phyloP scores from a whole-genome alignment of 257 asterid genomes.

The Solanum gandarillasii region DNA sequence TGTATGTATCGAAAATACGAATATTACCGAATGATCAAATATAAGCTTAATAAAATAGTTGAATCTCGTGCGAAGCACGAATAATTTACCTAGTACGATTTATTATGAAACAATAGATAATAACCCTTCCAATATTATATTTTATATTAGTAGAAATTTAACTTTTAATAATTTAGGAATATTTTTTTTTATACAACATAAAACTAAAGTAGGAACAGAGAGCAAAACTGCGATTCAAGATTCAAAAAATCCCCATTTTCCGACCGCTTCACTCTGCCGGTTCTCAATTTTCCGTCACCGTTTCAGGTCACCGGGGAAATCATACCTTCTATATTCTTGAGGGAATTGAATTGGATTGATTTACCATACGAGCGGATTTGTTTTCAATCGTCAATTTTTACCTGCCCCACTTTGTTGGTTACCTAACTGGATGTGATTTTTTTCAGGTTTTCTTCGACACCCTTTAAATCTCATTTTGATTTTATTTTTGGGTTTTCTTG shows the following conservation, averaged over 20 bases:
- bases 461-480: neutral
- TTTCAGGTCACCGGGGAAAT: neutral
- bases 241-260: neutral
- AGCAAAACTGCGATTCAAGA: neutral
- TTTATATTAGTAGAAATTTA: too few species aligned
- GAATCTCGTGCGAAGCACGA: too few species aligned
- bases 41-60: too few species aligned
- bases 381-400: too few species aligned
- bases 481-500: neutral
- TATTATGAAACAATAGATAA: too few species aligned
- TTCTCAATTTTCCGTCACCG: neutral
- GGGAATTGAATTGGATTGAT: neutral
- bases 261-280: neutral
- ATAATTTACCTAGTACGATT: too few species aligned
- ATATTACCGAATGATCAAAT: too few species aligned
- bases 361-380: neutral
- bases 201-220: neutral
- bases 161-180: too few species aligned
- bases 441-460: neutral
- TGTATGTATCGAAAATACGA: too few species aligned
- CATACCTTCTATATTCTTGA: neutral
- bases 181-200: neutral
- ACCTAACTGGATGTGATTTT: neutral
- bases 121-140: too few species aligned
- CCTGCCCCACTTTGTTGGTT: neutral